Evolutionary conservation across 2,329 filamentous ascomycete genomes (phyloP).

Genomic region (Zarea fungicola): DNA sequence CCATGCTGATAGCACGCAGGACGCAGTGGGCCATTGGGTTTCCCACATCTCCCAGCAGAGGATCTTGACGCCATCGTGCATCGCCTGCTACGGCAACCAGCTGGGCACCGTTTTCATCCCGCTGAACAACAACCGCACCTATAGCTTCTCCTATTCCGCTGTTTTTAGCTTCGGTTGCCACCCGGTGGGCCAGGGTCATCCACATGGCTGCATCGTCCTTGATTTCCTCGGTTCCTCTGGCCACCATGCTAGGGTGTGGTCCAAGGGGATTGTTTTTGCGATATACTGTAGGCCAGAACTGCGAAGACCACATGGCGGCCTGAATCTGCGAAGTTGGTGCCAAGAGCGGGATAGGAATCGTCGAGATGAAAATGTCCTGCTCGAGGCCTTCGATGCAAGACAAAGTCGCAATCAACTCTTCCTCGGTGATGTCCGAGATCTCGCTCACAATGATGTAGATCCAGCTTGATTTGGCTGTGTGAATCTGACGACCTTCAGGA

Average conservation of each 20-base stretch:
- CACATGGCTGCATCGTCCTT: slow-evolving; percentile 57
- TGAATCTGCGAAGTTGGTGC: slow-evolving; percentile 72
- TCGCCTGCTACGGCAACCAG: slow-evolving; percentile 72
- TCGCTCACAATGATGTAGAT: slow-evolving; percentile 54
- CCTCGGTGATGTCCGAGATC: slow-evolving; percentile 45
- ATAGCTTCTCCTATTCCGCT: slow-evolving; percentile 61
- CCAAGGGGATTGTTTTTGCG: slow-evolving; percentile 84
- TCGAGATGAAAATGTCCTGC: slow-evolving; percentile 51
- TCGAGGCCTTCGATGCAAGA: slow-evolving; percentile 46
- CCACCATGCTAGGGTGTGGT: slow-evolving; percentile 71
- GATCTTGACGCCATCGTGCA: slow-evolving; percentile 61
- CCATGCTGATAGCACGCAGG: slow-evolving; percentile 76
- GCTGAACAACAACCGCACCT: slow-evolving; percentile 71
- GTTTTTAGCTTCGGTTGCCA: slow-evolving; percentile 54
- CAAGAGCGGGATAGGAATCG: slow-evolving; percentile 64
- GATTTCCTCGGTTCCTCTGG: slow-evolving; percentile 65
- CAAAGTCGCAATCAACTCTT: slow-evolving; percentile 46
- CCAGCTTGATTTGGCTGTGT: slow-evolving; percentile 55
- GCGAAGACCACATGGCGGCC: slow-evolving; percentile 65
- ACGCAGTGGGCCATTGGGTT: slow-evolving; percentile 77
- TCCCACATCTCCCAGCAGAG: slow-evolving; percentile 42
- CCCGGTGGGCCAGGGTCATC: slow-evolving; percentile 62
- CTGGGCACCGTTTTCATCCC: slow-evolving; percentile 44
- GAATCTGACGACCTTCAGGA: slow-evolving; percentile 48
- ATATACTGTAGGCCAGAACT: slow-evolving; percentile 82